Evolutionary conservation across 257 asterid genomes (phyloP).

Genomic region (Solanum piurae): DNA sequence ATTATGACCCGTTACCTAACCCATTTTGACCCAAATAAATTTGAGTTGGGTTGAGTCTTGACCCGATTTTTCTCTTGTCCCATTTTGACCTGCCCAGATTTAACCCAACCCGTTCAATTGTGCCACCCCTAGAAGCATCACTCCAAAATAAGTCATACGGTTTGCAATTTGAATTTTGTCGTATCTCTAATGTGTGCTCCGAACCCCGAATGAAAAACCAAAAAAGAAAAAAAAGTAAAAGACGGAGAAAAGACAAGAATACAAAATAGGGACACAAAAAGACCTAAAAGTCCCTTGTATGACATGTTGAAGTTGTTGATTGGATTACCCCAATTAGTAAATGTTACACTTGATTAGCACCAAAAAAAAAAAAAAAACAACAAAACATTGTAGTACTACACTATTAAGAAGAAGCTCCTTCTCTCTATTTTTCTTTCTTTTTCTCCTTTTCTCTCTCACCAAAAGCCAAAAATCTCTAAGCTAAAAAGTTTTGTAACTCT

Average conservation of each 20-base stretch:
- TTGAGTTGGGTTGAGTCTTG: too few species aligned
- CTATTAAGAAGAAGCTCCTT: neutral
- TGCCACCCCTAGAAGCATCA: too few species aligned
- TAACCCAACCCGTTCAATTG: too few species aligned
- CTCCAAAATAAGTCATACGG: neutral
- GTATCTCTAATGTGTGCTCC: accelerated
- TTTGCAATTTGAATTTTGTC: too few species aligned
- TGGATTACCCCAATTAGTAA: neutral
- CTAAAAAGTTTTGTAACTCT: neutral
- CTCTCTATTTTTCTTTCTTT: neutral
- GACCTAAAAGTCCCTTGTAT: neutral
- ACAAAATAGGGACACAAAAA: neutral
- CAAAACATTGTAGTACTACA: neutral
- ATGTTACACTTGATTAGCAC: neutral
- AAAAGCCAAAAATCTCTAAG: slow-evolving; percentile 2
- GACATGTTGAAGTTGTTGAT: neutral
- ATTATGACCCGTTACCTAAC: too few species aligned
- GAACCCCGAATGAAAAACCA: too few species aligned
- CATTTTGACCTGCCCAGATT: too few species aligned
- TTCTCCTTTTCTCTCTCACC: neutral
- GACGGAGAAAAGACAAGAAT: neutral
- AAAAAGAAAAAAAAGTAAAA: neutral
- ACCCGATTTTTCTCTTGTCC: too few species aligned
- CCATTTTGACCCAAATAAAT: too few species aligned
- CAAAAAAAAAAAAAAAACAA: neutral